Conservation (phyloP, 1,284 basidiomycete genomes). For the Marasmius oreades region DNA sequence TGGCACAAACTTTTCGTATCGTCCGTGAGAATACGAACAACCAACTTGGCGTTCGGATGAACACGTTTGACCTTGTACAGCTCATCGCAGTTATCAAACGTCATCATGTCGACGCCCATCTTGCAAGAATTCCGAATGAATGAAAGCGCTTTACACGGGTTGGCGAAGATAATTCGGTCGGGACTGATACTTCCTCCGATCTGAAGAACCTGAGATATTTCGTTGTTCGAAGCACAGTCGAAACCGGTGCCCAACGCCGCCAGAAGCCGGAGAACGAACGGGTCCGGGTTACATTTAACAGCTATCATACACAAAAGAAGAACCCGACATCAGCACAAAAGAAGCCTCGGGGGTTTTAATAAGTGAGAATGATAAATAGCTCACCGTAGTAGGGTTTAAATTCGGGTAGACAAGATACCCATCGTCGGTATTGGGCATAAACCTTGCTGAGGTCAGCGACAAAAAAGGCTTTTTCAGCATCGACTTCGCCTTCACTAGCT, state of each 20-base stretch:
- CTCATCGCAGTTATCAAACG: slow-evolving; percentile 98
- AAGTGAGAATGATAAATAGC: slow-evolving; percentile 19
- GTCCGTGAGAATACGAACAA: slow-evolving; percentile 95
- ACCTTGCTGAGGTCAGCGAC: slow-evolving; percentile 92
- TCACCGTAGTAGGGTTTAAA: slow-evolving; percentile 91
- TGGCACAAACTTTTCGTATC: slow-evolving; percentile 94
- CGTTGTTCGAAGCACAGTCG: slow-evolving; percentile 97
- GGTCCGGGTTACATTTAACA: slow-evolving; percentile 98
- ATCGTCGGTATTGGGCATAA: slow-evolving; percentile 83
- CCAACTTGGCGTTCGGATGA: slow-evolving; percentile 83
- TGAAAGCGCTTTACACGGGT: slow-evolving; percentile 96
- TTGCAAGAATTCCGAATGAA: slow-evolving; percentile 87
- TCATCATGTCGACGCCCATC: slow-evolving; percentile 87
- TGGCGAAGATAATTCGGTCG: slow-evolving; percentile 92
- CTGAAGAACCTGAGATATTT: slow-evolving; percentile 82
- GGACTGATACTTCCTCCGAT: slow-evolving; percentile 73
- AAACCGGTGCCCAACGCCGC: slow-evolving; percentile 90
- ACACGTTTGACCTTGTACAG: slow-evolving; percentile 90
- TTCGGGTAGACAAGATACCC: slow-evolving; percentile 78
- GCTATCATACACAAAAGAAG: slow-evolving; percentile 45
- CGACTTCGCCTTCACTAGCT: slow-evolving; percentile 48
- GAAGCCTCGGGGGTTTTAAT: slow-evolving; percentile 7
- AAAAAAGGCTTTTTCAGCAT: slow-evolving; percentile 94
- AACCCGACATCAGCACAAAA: slow-evolving; percentile 17
- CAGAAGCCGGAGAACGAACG: slow-evolving; percentile 87